phyloP scores from a whole-genome alignment of 2,329 filamentous ascomycete genomes.

The Akanthomyces uredinophilus region DNA sequence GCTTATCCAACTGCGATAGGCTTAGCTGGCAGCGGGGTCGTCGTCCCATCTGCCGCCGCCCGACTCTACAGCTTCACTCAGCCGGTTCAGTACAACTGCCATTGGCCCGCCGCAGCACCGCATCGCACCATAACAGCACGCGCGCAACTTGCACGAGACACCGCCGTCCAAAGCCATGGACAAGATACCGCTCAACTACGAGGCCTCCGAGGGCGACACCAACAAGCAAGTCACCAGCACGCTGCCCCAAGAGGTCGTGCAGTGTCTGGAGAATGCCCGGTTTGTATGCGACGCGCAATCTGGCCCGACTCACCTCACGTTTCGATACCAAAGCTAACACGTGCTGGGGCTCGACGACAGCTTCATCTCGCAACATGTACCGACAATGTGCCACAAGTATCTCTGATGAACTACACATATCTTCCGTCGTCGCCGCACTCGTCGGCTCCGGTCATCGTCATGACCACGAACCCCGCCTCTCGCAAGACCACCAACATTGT shows the following conservation, averaged over 20 bases:
- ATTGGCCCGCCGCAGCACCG: not conserved
- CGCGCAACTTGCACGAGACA: not conserved
- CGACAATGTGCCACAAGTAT: slow-evolving; percentile 80
- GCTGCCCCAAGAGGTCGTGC: slow-evolving; percentile 78
- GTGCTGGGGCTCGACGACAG: slow-evolving; percentile 39
- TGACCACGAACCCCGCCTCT: slow-evolving; percentile 79
- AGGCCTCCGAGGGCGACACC: slow-evolving; percentile 68
- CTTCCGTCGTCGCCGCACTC: slow-evolving; percentile 71
- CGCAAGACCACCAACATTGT: slow-evolving; percentile 78
- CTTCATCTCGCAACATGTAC: slow-evolving; percentile 92
- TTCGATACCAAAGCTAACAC: not conserved
- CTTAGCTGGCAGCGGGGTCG: not conserved
- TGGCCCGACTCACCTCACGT: not conserved
- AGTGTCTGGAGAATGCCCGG: slow-evolving; percentile 88
- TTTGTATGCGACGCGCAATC: slow-evolving; percentile 59
- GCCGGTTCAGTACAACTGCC: not conserved
- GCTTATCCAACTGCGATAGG: not conserved
- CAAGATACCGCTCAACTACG: slow-evolving; percentile 67
- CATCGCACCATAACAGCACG: not conserved
- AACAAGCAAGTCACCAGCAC: slow-evolving; percentile 63
- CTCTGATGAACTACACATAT: slow-evolving; percentile 99
- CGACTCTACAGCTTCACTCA: not conserved
- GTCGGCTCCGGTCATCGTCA: slow-evolving; percentile 77
- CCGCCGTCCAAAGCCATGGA: slow-evolving; percentile 37
- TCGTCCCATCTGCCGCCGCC: slow-evolving; percentile 1